Base-by-base conservation (phyloP, 1,139 yeast genomes). In the Martiniozyma asiatica region DNA sequence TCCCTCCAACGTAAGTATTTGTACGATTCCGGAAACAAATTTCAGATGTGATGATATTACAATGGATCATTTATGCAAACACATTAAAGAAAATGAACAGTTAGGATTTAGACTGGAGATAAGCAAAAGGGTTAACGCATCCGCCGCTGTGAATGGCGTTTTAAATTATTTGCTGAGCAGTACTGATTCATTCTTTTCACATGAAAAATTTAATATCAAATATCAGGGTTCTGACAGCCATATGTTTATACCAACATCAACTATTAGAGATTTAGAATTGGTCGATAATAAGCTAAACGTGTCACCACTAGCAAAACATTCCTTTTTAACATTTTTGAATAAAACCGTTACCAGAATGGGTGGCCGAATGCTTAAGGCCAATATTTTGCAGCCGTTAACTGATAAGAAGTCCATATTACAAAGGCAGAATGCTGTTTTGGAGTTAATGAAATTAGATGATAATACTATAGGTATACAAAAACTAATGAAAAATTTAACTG, bases 301-400 rank as follows among this genome's bases (percentile, higher is more conserved):
- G 5, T 39, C 40, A 14, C 43, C 38, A 10, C 58, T 56, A 0
- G 35, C 48, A 14, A 26, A 20, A 5, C n/a, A 29, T 8, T 53
- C 62, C 0, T 42, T 65, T 9, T 51, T 53, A 25, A 59, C 56
- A 18, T 47, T 53, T 22, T 39, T 65, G 30, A 55, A 63, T 35
- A 37, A 41, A 2, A 62, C 68, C 2, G 39, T 46, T 0, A 64
- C 71, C 0, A 59, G 58, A 30, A 65, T 65, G 69, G 72, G 71
- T 1, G 50, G 47, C 13, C 40, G 70, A 30, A 37, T 57, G 11
- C 42, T 65, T 25, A 51, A 56, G 35, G 56, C 52, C 14, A 59
- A 55, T 31, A 52, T 65, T 4, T 38, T 65, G 12, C 73, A 65
- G 33, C 71, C 71, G 0, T 43, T 65, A 15, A 61, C 66, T 0